phyloP scores from a whole-genome alignment of 345 rosid species.

The Barbarea vulgaris region DNA sequence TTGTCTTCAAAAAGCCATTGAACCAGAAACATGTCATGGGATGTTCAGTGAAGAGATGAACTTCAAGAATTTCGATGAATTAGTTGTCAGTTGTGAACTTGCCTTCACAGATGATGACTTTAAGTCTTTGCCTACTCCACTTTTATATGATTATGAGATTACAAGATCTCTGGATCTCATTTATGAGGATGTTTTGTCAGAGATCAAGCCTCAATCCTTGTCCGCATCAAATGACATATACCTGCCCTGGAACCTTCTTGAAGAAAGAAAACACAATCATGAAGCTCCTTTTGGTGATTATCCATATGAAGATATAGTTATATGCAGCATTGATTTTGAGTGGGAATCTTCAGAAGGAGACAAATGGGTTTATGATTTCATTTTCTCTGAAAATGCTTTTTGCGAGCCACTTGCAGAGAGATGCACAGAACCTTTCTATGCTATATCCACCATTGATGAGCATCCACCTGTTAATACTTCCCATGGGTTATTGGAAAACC shows the following conservation, averaged over 20 bases:
- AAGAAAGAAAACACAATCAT: slow-evolving; percentile 51
- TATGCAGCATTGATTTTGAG: slow-evolving; percentile 41
- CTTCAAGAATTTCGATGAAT: slow-evolving; percentile 65
- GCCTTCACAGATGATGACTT: slow-evolving; percentile 70
- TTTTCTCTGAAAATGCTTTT: slow-evolving; percentile 54
- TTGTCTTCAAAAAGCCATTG: slow-evolving; percentile 41
- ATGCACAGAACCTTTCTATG: slow-evolving; percentile 39
- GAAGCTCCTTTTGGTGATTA: slow-evolving; percentile 40
- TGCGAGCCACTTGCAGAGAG: slow-evolving; percentile 47
- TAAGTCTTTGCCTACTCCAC: slow-evolving; percentile 75
- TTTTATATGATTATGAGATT: slow-evolving; percentile 50
- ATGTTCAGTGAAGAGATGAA: slow-evolving; percentile 61
- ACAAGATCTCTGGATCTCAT: slow-evolving; percentile 47
- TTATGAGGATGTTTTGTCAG: slow-evolving; percentile 49
- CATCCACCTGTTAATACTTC: slow-evolving; percentile 38
- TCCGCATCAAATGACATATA: slow-evolving; percentile 81
- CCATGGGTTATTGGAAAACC: slow-evolving; percentile 33
- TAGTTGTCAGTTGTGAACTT: slow-evolving; percentile 74
- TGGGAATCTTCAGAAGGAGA: slow-evolving; percentile 46
- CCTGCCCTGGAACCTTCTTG: slow-evolving; percentile 82
- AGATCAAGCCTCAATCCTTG: slow-evolving; percentile 51
- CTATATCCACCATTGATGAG: slow-evolving; percentile 37
- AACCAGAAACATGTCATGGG: slow-evolving; percentile 50
- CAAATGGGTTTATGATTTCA: slow-evolving; percentile 54
- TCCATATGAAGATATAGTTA: slow-evolving; percentile 48